These are phyloP conservation scores for Cyclocybe cylindracea DNA, from an alignment of 768 basidiomycete genomes.

Conservation along the genomic window DNA sequence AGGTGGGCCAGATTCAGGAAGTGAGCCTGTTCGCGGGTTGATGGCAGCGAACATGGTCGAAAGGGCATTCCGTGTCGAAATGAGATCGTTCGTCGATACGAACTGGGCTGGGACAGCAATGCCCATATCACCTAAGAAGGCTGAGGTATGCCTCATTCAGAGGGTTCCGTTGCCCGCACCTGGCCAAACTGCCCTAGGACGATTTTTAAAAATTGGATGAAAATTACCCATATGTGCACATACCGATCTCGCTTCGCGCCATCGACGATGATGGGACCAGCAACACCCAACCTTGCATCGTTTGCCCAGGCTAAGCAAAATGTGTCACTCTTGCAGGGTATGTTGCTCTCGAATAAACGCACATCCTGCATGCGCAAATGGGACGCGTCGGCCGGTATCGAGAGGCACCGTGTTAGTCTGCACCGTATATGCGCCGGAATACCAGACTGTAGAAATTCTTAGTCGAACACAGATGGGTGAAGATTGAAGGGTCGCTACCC, in stretches of 20 bases:
- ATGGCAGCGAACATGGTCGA: constrained; percentile 59
- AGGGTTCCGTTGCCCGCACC: neutral
- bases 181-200: constrained; percentile 62
- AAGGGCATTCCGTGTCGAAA: constrained; percentile 56
- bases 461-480: neutral
- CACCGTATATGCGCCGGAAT: constrained; percentile 62
- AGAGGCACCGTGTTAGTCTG: constrained; percentile 57
- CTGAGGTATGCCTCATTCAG: neutral
- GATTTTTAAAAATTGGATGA: no score
- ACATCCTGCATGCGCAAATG: constrained; percentile 47
- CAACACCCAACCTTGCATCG: constrained; percentile 54
- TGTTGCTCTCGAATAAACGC: constrained; percentile 5
- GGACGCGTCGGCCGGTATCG: constrained; percentile 50
- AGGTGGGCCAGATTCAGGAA: constrained; percentile 55
- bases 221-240: constrained; percentile 4
- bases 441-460: constrained; percentile 44
- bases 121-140: constrained; percentile 54
- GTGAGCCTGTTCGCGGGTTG: constrained; percentile 51
- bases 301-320: constrained; percentile 48
- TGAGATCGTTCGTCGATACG: constrained; percentile 59
- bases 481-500: constrained; percentile 21
- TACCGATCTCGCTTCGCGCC: constrained; percentile 60
- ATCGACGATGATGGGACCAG: constrained; percentile 63
- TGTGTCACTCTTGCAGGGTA: neutral
- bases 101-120: constrained; percentile 63